Base-by-base conservation (phyloP, 345 rosid species). In the Viola odorata region DNA sequence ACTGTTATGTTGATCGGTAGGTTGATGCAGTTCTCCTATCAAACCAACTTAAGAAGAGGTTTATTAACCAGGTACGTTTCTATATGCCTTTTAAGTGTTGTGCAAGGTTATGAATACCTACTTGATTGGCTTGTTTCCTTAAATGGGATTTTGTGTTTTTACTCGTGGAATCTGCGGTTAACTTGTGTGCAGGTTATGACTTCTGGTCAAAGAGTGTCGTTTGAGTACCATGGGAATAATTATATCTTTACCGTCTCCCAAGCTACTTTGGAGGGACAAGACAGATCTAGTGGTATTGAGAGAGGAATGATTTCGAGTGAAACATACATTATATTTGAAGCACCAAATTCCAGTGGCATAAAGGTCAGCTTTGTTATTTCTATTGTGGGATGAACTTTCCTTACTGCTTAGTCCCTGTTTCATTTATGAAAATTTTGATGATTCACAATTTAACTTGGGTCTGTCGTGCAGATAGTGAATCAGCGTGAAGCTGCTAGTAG, bases 401-500 rank as follows among this genome's bases (percentile, higher is more conserved):
- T 1, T 23, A 23, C 32, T 23, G 32, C 32, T 23, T 23, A 47
- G 13, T 47, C 11, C 45, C 45, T 42, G 13, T 47, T n/a, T 6
- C 11, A 47, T 4, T 12, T 47, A 11, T 47, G 50, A 47, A 6
- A 3, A 3, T n/a, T 6, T 47, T 47, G 4, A 12, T 47, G 12
- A 47, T 11, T 11, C 13, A 47, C n/a, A 9, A 5, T 4, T 42
- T 42, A 42, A 11, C 13, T 47, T 11, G 13, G 50, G 61, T 39
- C 16, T 65, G n/a, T 71, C 8, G 5, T 71, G 74, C 84, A 95
- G 98, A 70, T 95, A 63, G 86, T 91, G 55, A 91, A 95, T 74
- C 99, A 91, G 71, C 96, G 98, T 58, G 99, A 91, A 81, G 96
- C 94, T 81, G 91, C 98, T 61, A 88, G 91, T 71, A 91, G 98